Base-by-base conservation (phyloP, 1,284 basidiomycete genomes). In the Ustilago vetiveriae region DNA sequence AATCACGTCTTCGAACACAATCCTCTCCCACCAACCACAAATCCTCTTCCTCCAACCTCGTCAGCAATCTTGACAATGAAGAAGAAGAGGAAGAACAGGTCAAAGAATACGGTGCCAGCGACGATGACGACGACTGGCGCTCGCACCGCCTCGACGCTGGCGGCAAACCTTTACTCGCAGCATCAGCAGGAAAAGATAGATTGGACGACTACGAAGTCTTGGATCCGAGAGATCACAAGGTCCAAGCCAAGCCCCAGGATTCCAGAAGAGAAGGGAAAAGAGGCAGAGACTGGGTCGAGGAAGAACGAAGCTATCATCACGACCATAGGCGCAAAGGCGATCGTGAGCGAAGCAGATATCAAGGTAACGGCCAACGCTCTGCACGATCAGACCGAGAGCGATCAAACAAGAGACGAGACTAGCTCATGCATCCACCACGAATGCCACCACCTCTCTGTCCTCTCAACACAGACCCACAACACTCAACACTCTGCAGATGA, bases 41-140 rank as follows among this genome's bases (percentile, higher is more conserved):
- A 17, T 29, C 27, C 22, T 36, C 27, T 5, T 6, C 37, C 36
- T 4, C 8, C 36, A n/a, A 11, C 11, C 33, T n/a, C 33, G 17
- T n/a, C n/a, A n/a, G n/a, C n/a, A 35, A 35, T n/a, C 10, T 14
- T 13, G 35, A 41, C 14, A 32, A 50, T 4, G 67, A 50, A 3
- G 54, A 62, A 2, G 48, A 59, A 10, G 71, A 56, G 3, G 72
- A 71, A 10, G 53, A 60, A 13, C 50, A 67, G 4, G 66, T 54
- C 29, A 51, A 35, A 17, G 79, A 79, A 43, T 81, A 78, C 43
- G 78, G 79, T 7, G 59, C 70, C 3, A 69, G 63, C 40, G 75
- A 75, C 41, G 76, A 74, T 33, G 74, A 80, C 46, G 36, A 54
- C 21, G 58, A 59, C 21, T 68, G 56, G 57, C 39, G 37, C 6